Conservation (phyloP, 2,329 filamentous ascomycete species). For the Colletotrichum sansevieriae region DNA sequence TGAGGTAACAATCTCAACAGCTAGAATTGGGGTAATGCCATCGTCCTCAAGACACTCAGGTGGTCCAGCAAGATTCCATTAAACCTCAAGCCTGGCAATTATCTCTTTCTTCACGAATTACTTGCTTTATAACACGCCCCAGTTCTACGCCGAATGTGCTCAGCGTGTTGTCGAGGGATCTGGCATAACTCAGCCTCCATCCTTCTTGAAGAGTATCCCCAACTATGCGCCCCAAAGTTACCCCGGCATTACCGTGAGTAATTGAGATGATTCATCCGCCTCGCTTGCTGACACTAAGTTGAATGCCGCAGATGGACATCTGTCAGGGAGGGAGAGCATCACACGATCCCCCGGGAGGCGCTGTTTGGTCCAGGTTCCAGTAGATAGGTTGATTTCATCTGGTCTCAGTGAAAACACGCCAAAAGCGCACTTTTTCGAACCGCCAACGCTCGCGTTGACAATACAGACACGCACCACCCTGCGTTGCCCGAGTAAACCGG, state of each 20-base stretch:
- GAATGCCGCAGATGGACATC: conserved; percentile 16
- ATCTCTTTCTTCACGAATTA: conserved; percentile 69
- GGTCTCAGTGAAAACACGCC: neutral
- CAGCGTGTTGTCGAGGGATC: conserved; percentile 64
- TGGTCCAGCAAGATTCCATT: conserved; percentile 65
- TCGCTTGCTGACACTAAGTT: neutral
- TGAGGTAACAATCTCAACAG: conserved; percentile 58
- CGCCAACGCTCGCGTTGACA: too few species aligned
- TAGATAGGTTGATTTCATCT: neutral
- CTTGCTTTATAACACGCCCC: conserved; percentile 65
- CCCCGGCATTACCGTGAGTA: conserved; percentile 60
- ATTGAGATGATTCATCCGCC: neutral
- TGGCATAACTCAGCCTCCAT: conserved; percentile 58
- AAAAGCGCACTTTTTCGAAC: too few species aligned
- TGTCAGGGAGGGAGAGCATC: conserved; percentile 16
- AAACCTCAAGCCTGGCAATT: conserved; percentile 64
- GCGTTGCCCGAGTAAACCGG: too few species aligned
- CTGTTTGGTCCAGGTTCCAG: conserved; percentile 11
- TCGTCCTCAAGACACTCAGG: conserved; percentile 51
- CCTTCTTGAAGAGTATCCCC: conserved; percentile 59
- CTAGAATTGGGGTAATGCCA: conserved; percentile 62
- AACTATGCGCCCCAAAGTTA: conserved; percentile 59
- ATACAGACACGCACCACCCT: too few species aligned
- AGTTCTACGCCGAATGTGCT: conserved; percentile 70
- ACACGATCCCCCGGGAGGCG: conserved; percentile 9